Evolutionary conservation across 2,329 filamentous ascomycete genomes (phyloP).

Genomic region (Aspergillus carbonarius): DNA sequence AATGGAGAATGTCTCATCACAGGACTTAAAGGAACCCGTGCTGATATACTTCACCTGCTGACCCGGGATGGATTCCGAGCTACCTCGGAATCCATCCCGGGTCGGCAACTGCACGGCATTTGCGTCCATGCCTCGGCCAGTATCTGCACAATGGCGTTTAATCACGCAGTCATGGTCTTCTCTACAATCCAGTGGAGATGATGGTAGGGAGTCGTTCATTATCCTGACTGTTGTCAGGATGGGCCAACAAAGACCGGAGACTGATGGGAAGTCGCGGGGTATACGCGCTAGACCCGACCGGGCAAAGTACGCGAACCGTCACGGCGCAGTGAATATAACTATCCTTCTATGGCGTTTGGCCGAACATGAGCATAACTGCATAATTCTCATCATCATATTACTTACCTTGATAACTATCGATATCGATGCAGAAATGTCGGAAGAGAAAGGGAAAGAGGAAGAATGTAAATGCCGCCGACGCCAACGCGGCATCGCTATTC

Average conservation of each 20-base stretch:
- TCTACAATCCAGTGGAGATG: neutral
- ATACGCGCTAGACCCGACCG: neutral
- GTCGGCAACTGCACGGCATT: constrained; percentile 1
- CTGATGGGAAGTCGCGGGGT: neutral
- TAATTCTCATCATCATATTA: too few species aligned
- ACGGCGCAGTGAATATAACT: neutral
- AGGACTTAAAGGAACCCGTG: neutral
- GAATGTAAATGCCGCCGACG: too few species aligned
- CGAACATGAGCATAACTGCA: too few species aligned
- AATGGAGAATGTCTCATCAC: neutral
- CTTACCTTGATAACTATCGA: too few species aligned
- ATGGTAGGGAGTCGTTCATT: neutral
- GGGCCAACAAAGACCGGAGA: neutral
- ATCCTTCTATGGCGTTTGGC: too few species aligned
- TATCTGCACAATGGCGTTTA: neutral
- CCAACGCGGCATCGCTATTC: too few species aligned
- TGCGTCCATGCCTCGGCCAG: neutral
- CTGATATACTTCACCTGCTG: neutral
- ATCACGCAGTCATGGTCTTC: neutral
- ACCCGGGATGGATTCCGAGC: constrained; percentile 19
- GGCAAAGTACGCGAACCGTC: neutral
- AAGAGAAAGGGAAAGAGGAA: too few species aligned
- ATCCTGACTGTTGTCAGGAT: neutral
- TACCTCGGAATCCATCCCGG: constrained; percentile 16
- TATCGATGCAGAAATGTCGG: too few species aligned